A percentile compares a stretch with the other conserved stretches of the same genome.
These are phyloP conservation scores for Ophiostoma novo-ulmi DNA, from an alignment of 2,329 filamentous ascomycete species.

Conservation along the genomic window DNA sequence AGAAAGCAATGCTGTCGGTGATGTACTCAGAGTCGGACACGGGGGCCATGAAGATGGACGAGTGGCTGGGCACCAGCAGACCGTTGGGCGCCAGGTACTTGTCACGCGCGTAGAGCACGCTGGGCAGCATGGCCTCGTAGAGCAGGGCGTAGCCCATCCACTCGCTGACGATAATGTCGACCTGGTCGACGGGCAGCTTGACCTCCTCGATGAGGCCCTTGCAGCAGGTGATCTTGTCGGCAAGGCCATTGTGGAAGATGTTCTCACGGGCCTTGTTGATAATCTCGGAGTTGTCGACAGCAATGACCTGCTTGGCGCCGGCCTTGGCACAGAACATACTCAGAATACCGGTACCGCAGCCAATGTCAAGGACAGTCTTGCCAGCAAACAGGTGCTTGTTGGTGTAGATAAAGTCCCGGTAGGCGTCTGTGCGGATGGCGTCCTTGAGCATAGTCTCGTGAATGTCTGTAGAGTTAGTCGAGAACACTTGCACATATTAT, in stretches of 20 bases:
- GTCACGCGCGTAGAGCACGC: conserved; percentile 82
- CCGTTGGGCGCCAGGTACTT: conserved; percentile 75
- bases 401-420: conserved; percentile 90
- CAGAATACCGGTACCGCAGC: conserved; percentile 76
- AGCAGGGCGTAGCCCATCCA: conserved; percentile 97
- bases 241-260: conserved; percentile 72
- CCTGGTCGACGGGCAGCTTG: conserved; percentile 66
- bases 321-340: conserved; percentile 93
- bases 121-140: conserved; percentile 94
- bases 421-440: conserved; percentile 78
- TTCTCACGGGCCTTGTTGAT: conserved; percentile 82
- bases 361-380: conserved; percentile 86
- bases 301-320: conserved; percentile 78
- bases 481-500: not conserved
- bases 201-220: conserved; percentile 87
- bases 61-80: conserved; percentile 80
- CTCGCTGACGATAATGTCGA: conserved; percentile 93
- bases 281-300: conserved; percentile 88
- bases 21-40: conserved; percentile 73
- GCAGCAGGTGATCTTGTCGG: conserved; percentile 69
- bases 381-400: conserved; percentile 82
- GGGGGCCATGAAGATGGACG: conserved; percentile 76
- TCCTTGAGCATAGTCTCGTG: conserved; percentile 97
- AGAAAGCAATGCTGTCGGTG: conserved; percentile 73
- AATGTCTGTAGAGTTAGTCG: conserved; percentile 54